A percentile compares a stretch with the other conserved stretches of the same genome.
Conservation (phyloP, 805 yeast genomes). For the Metschnikowia cerradonensis region DNA sequence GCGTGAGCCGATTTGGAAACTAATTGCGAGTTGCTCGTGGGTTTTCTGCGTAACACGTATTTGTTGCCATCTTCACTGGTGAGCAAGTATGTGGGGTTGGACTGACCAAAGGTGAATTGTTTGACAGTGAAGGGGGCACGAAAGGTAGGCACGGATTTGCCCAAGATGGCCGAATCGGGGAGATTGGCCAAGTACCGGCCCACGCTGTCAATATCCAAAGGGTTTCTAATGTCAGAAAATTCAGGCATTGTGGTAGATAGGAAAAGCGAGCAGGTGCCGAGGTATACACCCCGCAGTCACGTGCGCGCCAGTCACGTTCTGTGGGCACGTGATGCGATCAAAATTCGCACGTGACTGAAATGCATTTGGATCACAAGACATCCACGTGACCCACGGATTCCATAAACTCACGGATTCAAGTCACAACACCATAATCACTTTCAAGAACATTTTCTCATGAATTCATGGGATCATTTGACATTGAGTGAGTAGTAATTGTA, state of each 20-base stretch:
- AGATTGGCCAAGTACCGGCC: conserved; percentile 19
- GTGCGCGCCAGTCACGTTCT: too few species aligned
- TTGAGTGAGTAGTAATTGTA: conserved; percentile 56
- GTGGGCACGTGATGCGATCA: not conserved
- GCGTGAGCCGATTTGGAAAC: conserved; percentile 58
- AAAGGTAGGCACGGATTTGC: conserved; percentile 17
- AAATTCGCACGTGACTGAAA: not conserved
- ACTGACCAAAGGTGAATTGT: conserved; percentile 61
- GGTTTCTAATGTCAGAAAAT: conserved; percentile 33
- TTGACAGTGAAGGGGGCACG: conserved; percentile 27
- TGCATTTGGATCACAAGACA: not conserved
- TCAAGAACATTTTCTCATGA: too few species aligned
- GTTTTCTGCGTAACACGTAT: conserved; percentile 55
- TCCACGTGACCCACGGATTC: not conserved
- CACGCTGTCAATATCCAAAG: conserved; percentile 26
- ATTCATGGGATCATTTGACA: conserved; percentile 18
- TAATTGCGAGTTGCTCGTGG: conserved; percentile 45
- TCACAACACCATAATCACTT: too few species aligned
- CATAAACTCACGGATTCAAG: too few species aligned
- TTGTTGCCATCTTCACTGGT: conserved; percentile 36
- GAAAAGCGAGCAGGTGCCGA: not conserved
- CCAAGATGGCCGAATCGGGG: conserved; percentile 20
- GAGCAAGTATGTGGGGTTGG: conserved; percentile 57
- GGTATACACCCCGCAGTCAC: not conserved
- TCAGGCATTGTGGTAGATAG: conserved; percentile 11